Percentiles rank a stretch among this genome's conserved stretches.
Conservation (phyloP, 371 early-diverging fungal genomes). For the Mortierella sp. region DNA sequence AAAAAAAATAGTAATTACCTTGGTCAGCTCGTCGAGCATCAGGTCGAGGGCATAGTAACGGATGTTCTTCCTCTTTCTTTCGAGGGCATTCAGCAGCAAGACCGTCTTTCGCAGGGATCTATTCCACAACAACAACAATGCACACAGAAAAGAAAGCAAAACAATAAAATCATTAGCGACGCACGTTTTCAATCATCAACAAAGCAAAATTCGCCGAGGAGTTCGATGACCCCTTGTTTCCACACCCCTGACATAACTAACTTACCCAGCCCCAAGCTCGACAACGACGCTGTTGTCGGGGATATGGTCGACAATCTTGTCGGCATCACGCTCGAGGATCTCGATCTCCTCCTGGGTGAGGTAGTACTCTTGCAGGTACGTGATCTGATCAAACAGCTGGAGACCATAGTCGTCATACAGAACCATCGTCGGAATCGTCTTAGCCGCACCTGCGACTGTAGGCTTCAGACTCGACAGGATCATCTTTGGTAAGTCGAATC, state of each 20-base stretch:
- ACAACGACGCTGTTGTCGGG: constrained; percentile 78
- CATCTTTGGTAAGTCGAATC: constrained; percentile 58
- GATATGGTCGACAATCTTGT: constrained; percentile 75
- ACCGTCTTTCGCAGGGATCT: constrained; percentile 91
- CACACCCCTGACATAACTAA: not conserved
- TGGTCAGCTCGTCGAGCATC: constrained; percentile 81
- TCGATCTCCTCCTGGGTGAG: constrained; percentile 87
- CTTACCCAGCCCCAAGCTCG: constrained; percentile 91
- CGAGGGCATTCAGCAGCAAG: constrained; percentile 81
- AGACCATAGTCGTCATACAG: constrained; percentile 89
- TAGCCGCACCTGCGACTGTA: constrained; percentile 50
- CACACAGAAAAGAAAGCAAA: not conserved
- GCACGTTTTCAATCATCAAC: not conserved
- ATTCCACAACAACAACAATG: constrained; percentile 18
- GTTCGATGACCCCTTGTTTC: not conserved
- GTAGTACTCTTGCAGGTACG: constrained; percentile 89
- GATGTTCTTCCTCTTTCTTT: constrained; percentile 69
- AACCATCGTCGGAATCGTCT: constrained; percentile 78
- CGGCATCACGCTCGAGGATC: constrained; percentile 73
- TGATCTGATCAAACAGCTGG: constrained; percentile 90
- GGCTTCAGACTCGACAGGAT: constrained; percentile 64
- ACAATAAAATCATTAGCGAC: not conserved
- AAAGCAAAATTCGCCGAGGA: not conserved
- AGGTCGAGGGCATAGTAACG: constrained; percentile 96
- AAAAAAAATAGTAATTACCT: constrained; percentile 27